These are phyloP conservation scores for Trichoderma aggressivum DNA, from an alignment of 2,329 filamentous ascomycete genomes.

Conservation along the genomic window DNA sequence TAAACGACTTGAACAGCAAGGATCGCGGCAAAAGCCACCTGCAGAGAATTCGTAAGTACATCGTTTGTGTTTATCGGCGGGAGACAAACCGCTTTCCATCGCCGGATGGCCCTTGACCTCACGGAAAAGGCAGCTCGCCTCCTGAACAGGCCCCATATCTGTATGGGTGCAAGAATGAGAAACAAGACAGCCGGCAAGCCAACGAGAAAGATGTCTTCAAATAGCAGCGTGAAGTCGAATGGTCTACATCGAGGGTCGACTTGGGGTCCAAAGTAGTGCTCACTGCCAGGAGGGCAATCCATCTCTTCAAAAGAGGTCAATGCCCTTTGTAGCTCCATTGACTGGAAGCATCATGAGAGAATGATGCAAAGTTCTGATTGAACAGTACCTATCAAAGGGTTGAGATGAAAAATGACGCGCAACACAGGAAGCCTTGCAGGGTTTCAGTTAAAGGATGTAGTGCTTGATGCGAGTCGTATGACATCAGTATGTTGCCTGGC, in stretches of 20 bases:
- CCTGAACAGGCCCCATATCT: constrained; percentile 1
- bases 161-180: constrained; percentile 16
- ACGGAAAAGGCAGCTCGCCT: constrained; percentile 16
- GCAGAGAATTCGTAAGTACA: background rate
- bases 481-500: background rate
- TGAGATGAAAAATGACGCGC: background rate
- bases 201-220: constrained; percentile 29
- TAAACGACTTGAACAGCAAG: constrained; percentile 22
- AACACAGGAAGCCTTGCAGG: background rate
- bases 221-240: constrained; percentile 30
- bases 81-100: constrained; percentile 5
- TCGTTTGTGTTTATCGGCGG: too few relatives aligned
- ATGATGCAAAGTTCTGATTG: background rate
- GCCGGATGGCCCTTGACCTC: background rate
- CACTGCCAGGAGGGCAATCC: constrained; percentile 10
- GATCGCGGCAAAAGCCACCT: constrained; percentile 17
- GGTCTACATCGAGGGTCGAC: constrained; percentile 24
- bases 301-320: background rate
- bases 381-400: background rate
- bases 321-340: background rate
- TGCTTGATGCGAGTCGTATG: background rate
- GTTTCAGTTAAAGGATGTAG: background rate
- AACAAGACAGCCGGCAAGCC: constrained; percentile 24
- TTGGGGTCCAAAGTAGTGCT: constrained; percentile 25
- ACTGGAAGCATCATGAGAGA: background rate